phyloP scores from a whole-genome alignment of 1,139 yeast species.

The Taphrina wiesneri region DNA sequence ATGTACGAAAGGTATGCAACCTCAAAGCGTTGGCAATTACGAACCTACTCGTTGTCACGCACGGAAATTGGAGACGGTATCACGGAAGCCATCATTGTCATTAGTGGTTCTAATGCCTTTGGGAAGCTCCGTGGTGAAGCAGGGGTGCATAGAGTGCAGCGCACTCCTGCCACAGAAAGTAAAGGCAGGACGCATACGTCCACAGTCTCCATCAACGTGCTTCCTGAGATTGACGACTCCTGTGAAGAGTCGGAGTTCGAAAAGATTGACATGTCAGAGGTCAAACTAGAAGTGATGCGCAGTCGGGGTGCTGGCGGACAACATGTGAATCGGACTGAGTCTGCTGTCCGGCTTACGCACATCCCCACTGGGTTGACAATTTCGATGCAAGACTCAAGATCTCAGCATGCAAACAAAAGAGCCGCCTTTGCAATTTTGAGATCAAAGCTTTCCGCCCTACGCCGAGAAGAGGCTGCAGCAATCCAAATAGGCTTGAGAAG shows the following conservation, averaged over 20 bases:
- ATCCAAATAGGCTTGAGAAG: conserved; percentile 69
- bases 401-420: conserved; percentile 95
- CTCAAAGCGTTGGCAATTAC: conserved; percentile 64
- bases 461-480: conserved; percentile 63
- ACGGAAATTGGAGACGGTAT: conserved; percentile 59
- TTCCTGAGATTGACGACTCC: conserved; percentile 74
- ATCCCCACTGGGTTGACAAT: conserved; percentile 88
- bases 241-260: conserved; percentile 53
- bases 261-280: conserved; percentile 82
- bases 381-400: conserved; percentile 89
- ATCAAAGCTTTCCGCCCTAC: conserved; percentile 80
- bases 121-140: conserved; percentile 76
- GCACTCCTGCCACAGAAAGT: conserved; percentile 89
- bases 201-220: conserved; percentile 90
- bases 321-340: conserved; percentile 96
- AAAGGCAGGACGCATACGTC: conserved; percentile 95
- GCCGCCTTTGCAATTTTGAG: conserved; percentile 82
- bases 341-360: conserved; percentile 92
- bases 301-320: conserved; percentile 99
- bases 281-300: conserved; percentile 91
- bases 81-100: conserved; percentile 71
- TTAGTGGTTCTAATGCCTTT: conserved; percentile 77
- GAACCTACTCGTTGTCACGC: conserved; percentile 53
- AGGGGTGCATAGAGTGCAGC: conserved; percentile 94
- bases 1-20: conserved; percentile 80